Conservation (phyloP, 306 rosid genomes). For the Chamaecrista fasciculata region DNA sequence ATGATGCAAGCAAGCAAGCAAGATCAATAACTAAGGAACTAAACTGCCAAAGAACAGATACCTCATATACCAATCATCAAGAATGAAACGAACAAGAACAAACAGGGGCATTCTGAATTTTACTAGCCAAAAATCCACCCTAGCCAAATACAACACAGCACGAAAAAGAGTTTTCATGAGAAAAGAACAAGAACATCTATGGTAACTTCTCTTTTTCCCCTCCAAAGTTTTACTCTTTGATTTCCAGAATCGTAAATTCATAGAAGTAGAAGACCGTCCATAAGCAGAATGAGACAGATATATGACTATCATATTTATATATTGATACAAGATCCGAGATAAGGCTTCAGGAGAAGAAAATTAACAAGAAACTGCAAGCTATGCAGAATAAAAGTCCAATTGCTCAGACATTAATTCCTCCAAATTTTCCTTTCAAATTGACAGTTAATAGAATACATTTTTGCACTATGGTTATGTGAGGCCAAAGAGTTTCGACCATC, state of each 20-base stretch:
- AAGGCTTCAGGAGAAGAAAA: conserved; percentile 35
- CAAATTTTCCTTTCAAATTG: conserved; percentile 42
- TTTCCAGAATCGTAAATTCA: conserved; percentile 2
- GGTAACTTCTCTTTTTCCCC: conserved; percentile 3
- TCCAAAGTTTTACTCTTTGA: conserved; percentile 7
- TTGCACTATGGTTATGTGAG: conserved; percentile 39
- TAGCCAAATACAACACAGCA: neutral
- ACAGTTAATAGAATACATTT: conserved; percentile 44
- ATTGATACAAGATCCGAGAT: conserved; percentile 39
- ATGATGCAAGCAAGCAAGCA: too few species aligned
- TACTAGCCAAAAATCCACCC: neutral
- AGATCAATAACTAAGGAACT: too few species aligned
- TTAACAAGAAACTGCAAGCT: conserved; percentile 40
- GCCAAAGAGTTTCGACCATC: conserved; percentile 35
- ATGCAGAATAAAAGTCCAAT: conserved; percentile 30
- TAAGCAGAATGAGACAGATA: conserved; percentile 14
- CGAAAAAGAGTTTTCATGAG: neutral
- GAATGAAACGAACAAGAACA: too few species aligned
- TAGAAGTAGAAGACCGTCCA: conserved; percentile 12
- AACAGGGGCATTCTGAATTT: neutral
- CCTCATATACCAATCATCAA: too few species aligned
- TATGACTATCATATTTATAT: conserved; percentile 16
- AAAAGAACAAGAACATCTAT: neutral
- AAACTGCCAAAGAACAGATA: too few species aligned
- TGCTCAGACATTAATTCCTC: conserved; percentile 42